These are phyloP conservation scores for Cordyceps cateniannulata DNA, from an alignment of 2,329 filamentous ascomycete genomes.

Conservation along the genomic window DNA sequence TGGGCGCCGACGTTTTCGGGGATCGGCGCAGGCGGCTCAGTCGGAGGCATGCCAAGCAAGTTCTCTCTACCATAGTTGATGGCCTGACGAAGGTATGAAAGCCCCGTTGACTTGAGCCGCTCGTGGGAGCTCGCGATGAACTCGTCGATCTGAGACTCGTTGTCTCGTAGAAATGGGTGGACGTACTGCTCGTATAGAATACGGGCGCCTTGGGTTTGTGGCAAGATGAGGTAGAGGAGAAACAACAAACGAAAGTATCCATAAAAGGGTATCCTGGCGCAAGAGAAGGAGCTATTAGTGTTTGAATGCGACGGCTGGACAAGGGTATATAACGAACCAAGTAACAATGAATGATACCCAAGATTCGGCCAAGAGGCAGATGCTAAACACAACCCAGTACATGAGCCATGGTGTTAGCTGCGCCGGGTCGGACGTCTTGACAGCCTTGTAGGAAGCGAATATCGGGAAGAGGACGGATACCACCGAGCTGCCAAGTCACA, in stretches of 20 bases:
- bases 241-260: conserved; percentile 81
- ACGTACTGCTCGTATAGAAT: conserved; percentile 78
- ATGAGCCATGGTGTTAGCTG: conserved; percentile 96
- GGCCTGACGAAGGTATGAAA: conserved; percentile 65
- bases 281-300: neutral
- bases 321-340: conserved; percentile 48
- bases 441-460: conserved; percentile 96
- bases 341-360: conserved; percentile 81
- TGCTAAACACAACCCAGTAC: conserved; percentile 94
- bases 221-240: conserved; percentile 92
- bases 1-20: conserved; percentile 39
- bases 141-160: conserved; percentile 84
- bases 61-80: conserved; percentile 69
- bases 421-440: conserved; percentile 84
- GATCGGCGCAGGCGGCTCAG: conserved; percentile 29
- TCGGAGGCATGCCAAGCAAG: conserved; percentile 68
- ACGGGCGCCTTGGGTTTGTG: conserved; percentile 89
- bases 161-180: conserved; percentile 79
- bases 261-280: conserved; percentile 77
- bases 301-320: neutral
- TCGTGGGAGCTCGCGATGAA: conserved; percentile 80
- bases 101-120: conserved; percentile 66
- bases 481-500: conserved; percentile 56
- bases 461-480: conserved; percentile 90
- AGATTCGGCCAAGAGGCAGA: conserved; percentile 74